phyloP scores from a whole-genome alignment of 2,329 filamentous ascomycete genomes.

The Balansia obtecta region DNA sequence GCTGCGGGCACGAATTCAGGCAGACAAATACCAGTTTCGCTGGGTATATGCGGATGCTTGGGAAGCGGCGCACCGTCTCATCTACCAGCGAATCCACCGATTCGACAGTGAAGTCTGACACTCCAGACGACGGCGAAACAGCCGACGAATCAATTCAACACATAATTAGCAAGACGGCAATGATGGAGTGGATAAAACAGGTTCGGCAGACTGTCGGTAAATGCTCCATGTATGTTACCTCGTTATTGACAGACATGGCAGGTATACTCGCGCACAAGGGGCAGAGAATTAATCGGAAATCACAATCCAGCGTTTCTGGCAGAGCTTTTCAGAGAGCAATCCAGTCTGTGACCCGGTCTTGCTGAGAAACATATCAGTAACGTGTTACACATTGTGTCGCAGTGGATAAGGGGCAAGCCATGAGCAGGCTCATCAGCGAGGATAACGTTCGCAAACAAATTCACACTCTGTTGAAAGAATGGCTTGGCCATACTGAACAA shows the following conservation, averaged over 20 bases:
- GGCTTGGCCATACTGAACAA: too few species aligned
- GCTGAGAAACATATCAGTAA: constrained; percentile 6
- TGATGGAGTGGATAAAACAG: constrained; percentile 6
- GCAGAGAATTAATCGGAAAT: constrained; percentile 11
- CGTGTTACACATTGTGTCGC: constrained; percentile 2
- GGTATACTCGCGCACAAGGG: constrained; percentile 6
- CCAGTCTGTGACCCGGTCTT: constrained; percentile 6
- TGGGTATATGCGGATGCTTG: constrained; percentile 5
- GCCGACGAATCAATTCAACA: constrained; percentile 3
- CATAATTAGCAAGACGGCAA: constrained; percentile 4
- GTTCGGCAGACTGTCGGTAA: too few species aligned
- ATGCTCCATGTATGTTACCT: too few species aligned
- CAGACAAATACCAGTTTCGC: constrained; percentile 13
- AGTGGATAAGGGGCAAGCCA: constrained; percentile 5
- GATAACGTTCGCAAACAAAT: constrained; percentile 3
- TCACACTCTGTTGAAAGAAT: constrained; percentile 1
- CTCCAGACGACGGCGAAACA: neutral
- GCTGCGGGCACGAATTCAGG: constrained; percentile 16
- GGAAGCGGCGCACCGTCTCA: constrained; percentile 2
- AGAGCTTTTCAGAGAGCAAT: constrained; percentile 11
- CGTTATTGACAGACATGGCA: neutral
- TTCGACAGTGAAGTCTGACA: neutral
- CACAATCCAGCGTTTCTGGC: constrained; percentile 8
- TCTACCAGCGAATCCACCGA: neutral
- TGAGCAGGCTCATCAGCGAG: neutral